Percentiles rank a stretch among this genome's conserved stretches.
phyloP scores from a whole-genome alignment of 306 rosid species.

The Rosa persica region DNA sequence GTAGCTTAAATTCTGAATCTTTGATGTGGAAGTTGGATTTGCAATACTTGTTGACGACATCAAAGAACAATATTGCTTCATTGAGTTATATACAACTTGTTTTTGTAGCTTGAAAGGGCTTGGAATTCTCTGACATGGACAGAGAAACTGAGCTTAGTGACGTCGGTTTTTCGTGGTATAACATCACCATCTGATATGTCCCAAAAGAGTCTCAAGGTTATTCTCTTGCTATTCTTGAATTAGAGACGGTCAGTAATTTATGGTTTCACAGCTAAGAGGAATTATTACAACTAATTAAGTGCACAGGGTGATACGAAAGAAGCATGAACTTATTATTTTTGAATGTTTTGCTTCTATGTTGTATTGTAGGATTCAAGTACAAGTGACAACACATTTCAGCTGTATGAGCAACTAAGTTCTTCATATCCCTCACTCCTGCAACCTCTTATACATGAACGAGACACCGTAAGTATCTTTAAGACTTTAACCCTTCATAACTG shows the following conservation, averaged over 20 bases:
- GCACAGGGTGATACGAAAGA: not conserved
- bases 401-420: slow-evolving; percentile 73
- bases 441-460: slow-evolving; percentile 90
- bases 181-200: slow-evolving; percentile 57
- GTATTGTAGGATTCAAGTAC: slow-evolving; percentile 52
- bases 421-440: slow-evolving; percentile 76
- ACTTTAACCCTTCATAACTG: not conserved
- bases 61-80: not conserved
- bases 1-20: not conserved
- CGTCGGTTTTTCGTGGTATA: slow-evolving; percentile 66
- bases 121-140: slow-evolving; percentile 78
- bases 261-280: not conserved
- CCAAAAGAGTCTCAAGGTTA: slow-evolving; percentile 54
- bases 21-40: not conserved
- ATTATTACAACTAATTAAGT: not conserved
- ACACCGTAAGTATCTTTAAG: slow-evolving; percentile 60
- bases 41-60: not conserved
- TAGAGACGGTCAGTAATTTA: not conserved
- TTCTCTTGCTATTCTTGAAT: slow-evolving; percentile 19
- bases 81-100: not conserved
- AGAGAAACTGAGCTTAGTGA: slow-evolving; percentile 67
- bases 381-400: slow-evolving; percentile 57
- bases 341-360: not conserved
- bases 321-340: not conserved
- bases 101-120: slow-evolving; percentile 84